These are phyloP conservation scores for Senna tora DNA, from an alignment of 306 rosid species.

Conservation along the genomic window DNA sequence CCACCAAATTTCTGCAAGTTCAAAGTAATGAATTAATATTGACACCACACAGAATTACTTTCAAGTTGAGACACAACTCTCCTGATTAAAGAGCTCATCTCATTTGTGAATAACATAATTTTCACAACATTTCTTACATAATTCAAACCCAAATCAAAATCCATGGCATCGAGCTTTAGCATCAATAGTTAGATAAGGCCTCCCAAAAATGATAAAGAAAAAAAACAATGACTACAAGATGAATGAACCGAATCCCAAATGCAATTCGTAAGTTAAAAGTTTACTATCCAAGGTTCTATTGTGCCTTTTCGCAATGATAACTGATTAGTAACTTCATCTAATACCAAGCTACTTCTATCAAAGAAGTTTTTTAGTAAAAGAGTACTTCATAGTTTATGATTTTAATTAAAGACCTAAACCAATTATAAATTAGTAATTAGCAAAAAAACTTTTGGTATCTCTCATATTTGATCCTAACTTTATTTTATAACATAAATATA, in stretches of 20 bases:
- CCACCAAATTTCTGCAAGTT: slow-evolving; percentile 73
- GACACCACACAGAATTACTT: slow-evolving; percentile 13
- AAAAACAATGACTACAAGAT: not conserved
- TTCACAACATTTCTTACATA: not conserved
- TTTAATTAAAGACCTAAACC: no score
- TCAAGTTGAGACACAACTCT: not conserved
- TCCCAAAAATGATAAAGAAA: not conserved
- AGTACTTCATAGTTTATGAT: no score
- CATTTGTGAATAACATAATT: not conserved
- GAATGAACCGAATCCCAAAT: not conserved
- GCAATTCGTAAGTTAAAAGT: no score
- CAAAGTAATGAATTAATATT: slow-evolving; percentile 25
- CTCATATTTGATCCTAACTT: no score
- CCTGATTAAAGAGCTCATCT: not conserved
- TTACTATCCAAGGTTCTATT: no score
- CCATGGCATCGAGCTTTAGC: slow-evolving; percentile 1
- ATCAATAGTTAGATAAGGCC: not conserved
- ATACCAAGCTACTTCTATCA: no score
- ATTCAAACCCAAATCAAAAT: slow-evolving; percentile 8
- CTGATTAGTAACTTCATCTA: no score
- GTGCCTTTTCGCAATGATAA: no score
- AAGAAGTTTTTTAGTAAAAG: no score
- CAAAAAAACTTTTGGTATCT: no score
- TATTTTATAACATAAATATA: no score
- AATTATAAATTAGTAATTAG: no score